Percentiles rank a stretch among this genome's conserved stretches.
Conservation (phyloP, 306 rosid species). For the Vigna trinervia region DNA sequence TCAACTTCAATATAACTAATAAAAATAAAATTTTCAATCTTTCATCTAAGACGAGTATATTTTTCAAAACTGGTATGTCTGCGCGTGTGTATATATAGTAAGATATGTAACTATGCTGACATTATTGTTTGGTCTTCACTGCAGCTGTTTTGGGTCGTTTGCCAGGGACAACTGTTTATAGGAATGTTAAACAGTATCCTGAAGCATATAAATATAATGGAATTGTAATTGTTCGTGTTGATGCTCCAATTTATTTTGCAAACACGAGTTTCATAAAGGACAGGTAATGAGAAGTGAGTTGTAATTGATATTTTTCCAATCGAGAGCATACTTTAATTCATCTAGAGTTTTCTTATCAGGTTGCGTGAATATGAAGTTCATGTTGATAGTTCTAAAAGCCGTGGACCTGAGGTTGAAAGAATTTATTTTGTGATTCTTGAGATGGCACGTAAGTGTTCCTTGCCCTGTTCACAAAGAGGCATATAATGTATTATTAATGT, state of each 20-base stretch:
- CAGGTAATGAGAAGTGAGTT: slow-evolving; percentile 63
- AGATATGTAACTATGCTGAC: slow-evolving; percentile 38
- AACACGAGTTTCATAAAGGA: slow-evolving; percentile 88
- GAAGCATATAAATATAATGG: slow-evolving; percentile 97
- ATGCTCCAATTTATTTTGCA: slow-evolving; percentile 96
- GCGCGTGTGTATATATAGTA: neutral
- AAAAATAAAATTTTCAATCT: neutral
- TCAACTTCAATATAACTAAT: neutral
- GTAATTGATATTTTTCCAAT: slow-evolving; percentile 29
- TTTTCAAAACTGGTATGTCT: neutral
- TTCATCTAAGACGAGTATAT: neutral
- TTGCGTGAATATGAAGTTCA: slow-evolving; percentile 88
- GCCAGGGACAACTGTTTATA: slow-evolving; percentile 95
- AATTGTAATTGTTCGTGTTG: slow-evolving; percentile 91
- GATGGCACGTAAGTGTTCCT: slow-evolving; percentile 90
- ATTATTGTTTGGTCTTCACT: slow-evolving; percentile 44
- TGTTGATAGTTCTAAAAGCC: slow-evolving; percentile 67
- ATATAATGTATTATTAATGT: slow-evolving; percentile 4
- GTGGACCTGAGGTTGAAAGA: slow-evolving; percentile 95
- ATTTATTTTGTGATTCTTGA: slow-evolving; percentile 86
- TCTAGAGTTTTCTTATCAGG: slow-evolving; percentile 57
- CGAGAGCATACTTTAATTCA: slow-evolving; percentile 35
- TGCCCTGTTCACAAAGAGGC: slow-evolving; percentile 26
- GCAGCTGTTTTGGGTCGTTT: slow-evolving; percentile 99
- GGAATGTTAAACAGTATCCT: slow-evolving; percentile 89